Conservation (phyloP, 192 early-diverging fungal genomes). For the Coemansia sp. region DNA sequence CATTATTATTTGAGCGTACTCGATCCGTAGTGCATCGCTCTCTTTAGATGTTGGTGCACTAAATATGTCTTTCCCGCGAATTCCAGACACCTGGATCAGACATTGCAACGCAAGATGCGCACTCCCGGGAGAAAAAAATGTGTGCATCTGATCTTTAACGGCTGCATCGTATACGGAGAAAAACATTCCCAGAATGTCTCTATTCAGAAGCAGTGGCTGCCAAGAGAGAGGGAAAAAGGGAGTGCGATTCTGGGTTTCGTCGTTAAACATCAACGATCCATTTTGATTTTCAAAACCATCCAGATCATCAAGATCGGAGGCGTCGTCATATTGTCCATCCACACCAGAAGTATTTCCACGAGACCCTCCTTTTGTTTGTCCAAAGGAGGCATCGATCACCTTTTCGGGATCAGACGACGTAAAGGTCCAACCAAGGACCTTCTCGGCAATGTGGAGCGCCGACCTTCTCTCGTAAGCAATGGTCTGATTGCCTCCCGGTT, state of each 20-base stretch:
- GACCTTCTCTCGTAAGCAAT: constrained; percentile 51
- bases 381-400: constrained; percentile 38
- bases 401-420: constrained; percentile 31
- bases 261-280: constrained; percentile 28
- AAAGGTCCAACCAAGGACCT: constrained; percentile 40
- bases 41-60: constrained; percentile 10
- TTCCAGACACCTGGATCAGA: constrained; percentile 46
- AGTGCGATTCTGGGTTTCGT: constrained; percentile 34
- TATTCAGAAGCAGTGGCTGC: constrained; percentile 43
- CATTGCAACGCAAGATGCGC: constrained; percentile 50
- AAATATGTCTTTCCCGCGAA: constrained; percentile 48
- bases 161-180: constrained; percentile 50
- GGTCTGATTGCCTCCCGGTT: constrained; percentile 18
- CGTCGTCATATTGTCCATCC: not conserved
- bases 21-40: constrained; percentile 34
- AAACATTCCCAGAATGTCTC: constrained; percentile 42
- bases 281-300: constrained; percentile 17
- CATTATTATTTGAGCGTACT: constrained; percentile 45
- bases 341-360: not conserved
- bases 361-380: constrained; percentile 5
- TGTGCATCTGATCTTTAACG: constrained; percentile 51
- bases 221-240: constrained; percentile 41
- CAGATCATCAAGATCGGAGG: not conserved
- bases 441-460: constrained; percentile 45
- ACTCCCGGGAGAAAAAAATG: constrained; percentile 48